Conservation (phyloP, 192 early-diverging fungal genomes). For the Entomortierella beljakovae region DNA sequence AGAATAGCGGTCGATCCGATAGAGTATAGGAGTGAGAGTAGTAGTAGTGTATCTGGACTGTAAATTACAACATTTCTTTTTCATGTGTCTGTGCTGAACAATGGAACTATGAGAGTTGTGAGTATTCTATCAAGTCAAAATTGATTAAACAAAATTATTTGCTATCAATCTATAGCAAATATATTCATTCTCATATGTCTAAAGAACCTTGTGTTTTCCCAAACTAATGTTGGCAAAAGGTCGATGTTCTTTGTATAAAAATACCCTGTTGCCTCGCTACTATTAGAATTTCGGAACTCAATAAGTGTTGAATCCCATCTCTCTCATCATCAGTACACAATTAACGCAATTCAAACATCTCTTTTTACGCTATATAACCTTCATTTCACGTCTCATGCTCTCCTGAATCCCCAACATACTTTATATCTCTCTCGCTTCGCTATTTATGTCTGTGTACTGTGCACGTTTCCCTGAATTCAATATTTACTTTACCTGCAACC, state of each 20-base stretch:
- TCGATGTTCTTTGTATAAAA: no score
- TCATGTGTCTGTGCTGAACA: constrained; percentile 2
- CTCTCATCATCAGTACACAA: not conserved
- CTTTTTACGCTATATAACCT: not conserved
- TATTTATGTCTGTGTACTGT: not conserved
- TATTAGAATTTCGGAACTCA: no score
- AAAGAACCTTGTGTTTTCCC: no score
- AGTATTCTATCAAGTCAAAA: not conserved
- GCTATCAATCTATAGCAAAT: not conserved
- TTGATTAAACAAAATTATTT: not conserved
- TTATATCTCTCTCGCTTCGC: not conserved
- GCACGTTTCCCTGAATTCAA: not conserved
- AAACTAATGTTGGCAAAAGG: no score
- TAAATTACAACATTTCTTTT: not conserved
- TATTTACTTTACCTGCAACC: no score
- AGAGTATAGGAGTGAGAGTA: no score
- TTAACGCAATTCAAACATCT: not conserved
- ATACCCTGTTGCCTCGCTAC: no score
- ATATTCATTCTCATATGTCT: not conserved
- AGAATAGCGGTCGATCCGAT: not conserved
- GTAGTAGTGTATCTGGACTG: not conserved
- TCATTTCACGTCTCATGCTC: not conserved
- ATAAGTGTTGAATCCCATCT: no score
- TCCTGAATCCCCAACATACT: not conserved
- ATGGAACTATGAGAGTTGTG: not conserved